Conservation (phyloP, 1,139 yeast species). For the Saccharomyces hybrid region DNA sequence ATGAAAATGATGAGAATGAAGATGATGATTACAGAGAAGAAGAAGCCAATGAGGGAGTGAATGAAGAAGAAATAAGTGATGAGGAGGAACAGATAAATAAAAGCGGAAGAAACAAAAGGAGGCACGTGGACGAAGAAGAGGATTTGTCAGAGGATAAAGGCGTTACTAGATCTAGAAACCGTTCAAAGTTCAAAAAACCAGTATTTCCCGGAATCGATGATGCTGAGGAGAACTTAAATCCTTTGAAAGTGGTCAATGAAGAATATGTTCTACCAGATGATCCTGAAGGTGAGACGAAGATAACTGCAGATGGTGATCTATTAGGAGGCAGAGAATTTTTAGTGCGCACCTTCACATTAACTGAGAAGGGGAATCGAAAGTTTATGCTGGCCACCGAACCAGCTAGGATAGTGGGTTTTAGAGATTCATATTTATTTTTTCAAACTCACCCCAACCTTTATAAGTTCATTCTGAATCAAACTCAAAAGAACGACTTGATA, state of each 20-base stretch:
- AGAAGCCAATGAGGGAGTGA: slow-evolving; percentile 12
- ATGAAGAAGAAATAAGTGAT: slow-evolving; percentile 1
- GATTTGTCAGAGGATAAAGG: slow-evolving; percentile 17
- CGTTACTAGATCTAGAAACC: background rate
- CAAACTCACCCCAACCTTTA: slow-evolving; percentile 67
- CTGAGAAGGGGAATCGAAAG: slow-evolving; percentile 62
- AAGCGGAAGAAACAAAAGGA: slow-evolving; percentile 1
- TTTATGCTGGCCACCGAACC: slow-evolving; percentile 95
- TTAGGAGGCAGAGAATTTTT: slow-evolving; percentile 71
- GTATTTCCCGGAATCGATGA: slow-evolving; percentile 13
- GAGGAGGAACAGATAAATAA: background rate
- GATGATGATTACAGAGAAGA: slow-evolving; percentile 25
- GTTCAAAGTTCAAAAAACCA: background rate
- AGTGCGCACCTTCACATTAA: slow-evolving; percentile 72
- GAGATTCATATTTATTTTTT: slow-evolving; percentile 86
- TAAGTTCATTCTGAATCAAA: slow-evolving; percentile 67
- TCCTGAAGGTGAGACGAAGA: slow-evolving; percentile 69
- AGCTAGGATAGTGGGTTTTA: slow-evolving; percentile 86
- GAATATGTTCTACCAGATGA: slow-evolving; percentile 80
- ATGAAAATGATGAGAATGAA: slow-evolving; percentile 21
- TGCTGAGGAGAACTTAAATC: slow-evolving; percentile 38
- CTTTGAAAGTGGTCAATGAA: slow-evolving; percentile 56
- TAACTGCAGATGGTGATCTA: slow-evolving; percentile 60
- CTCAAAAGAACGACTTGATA: slow-evolving; percentile 76
- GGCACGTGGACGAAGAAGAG: slow-evolving; percentile 9